Evolutionary conservation across 2,329 filamentous ascomycete genomes (phyloP), one percentile per base, ranked within the genome.

Genomic region (Diaporthe sp.): DNA sequence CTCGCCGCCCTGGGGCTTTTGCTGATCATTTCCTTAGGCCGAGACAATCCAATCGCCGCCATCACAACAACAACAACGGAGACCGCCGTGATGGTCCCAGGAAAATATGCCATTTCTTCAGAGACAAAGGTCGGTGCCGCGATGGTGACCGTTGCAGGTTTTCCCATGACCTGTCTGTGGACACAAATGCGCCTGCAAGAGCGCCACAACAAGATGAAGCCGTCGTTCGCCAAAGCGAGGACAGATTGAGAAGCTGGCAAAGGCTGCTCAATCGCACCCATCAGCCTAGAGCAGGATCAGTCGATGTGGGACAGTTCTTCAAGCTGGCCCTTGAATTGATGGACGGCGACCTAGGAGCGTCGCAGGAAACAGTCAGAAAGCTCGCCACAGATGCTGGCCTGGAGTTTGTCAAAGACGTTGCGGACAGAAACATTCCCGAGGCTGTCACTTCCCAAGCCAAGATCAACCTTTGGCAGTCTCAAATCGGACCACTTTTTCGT

Each of bases 401-500:
- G 1, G 55, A 67, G 17, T 73, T 67, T 25, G 66, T 75, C 74
- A 75, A 73, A 25, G 66, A 67, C 6, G 54, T 58, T 10, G 33
- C 47, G 9, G 47, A 66, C 13, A 13, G 38, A 22, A 52, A 42
- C 8, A n/a, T 71, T 4, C 47, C 17, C 8, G 38, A 50, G 7
- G 57, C 57, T 4, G 55, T 35, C 4, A 33, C 12, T 12, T 6
- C 1, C 22, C 9, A 4, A 8, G 10, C 30, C 13, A 71, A 67
- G 35, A 19, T 70, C 40, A 6, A 28, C 1, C 19, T 76, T 3
- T 77, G 74, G 77, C 15, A 42, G 47, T 42, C 66, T 30, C 73
- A 77, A 50, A 28, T 84, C 19, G 76, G 75, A 38, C 84, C 82
- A 0, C 76, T 86, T 1, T 83, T 86, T 45, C 74, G 77, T 9